Evolutionary conservation across 1,284 basidiomycete genomes (phyloP).

Genomic region (Phenoliferia sp.): DNA sequence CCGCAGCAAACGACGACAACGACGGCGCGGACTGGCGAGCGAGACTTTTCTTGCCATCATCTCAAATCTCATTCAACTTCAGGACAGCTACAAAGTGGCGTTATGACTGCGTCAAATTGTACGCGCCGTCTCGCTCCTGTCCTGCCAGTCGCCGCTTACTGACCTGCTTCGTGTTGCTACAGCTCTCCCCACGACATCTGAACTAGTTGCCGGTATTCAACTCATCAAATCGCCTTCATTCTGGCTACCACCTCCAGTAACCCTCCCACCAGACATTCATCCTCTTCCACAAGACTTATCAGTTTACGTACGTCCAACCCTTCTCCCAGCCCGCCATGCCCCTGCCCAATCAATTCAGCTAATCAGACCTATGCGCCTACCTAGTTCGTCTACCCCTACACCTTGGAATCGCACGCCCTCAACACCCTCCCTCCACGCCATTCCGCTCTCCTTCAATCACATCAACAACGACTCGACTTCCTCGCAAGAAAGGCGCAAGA

Average conservation of each 20-base stretch:
- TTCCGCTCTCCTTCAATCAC: slow-evolving; percentile 62
- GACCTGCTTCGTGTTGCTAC: no score
- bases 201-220: slow-evolving; percentile 50
- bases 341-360: neutral
- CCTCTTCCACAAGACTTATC: slow-evolving; percentile 82
- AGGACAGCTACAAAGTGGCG: no score
- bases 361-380: neutral
- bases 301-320: slow-evolving; percentile 62
- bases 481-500: slow-evolving; percentile 67
- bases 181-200: neutral
- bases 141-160: no score
- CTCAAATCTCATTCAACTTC: no score
- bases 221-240: slow-evolving; percentile 73
- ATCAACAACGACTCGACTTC: slow-evolving; percentile 55
- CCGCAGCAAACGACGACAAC: no score
- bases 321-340: neutral
- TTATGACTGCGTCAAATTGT: no score
- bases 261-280: slow-evolving; percentile 81
- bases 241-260: slow-evolving; percentile 53
- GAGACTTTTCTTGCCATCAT: no score
- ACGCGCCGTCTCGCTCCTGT: no score
- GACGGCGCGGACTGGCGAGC: no score
- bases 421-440: slow-evolving; percentile 57
- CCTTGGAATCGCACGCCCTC: slow-evolving; percentile 76
- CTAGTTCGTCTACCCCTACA: slow-evolving; percentile 90